phyloP scores from a whole-genome alignment of 2,329 filamentous ascomycete species.

The Tolypocladium tropicale region DNA sequence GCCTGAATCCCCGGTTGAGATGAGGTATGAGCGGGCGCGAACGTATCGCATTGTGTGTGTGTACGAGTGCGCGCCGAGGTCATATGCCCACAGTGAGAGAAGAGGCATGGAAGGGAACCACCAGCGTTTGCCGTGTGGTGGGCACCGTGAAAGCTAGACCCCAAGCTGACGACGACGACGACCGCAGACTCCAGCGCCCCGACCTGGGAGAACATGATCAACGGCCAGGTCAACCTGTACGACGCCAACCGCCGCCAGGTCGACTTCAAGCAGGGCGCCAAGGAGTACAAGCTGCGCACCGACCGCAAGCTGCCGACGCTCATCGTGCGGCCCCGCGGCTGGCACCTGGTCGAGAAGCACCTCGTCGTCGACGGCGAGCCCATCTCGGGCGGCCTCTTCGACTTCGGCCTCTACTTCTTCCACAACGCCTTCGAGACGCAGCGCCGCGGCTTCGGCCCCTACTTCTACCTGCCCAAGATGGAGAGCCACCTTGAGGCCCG shows the following conservation, averaged over 20 bases:
- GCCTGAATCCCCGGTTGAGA: too few relatives aligned
- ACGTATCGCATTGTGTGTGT: too few relatives aligned
- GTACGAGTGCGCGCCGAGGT: too few relatives aligned
- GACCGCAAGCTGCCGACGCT: constrained; percentile 79
- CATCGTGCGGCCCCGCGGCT: constrained; percentile 89
- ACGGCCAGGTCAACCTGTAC: constrained; percentile 94
- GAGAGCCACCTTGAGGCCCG: constrained; percentile 94
- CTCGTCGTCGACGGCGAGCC: constrained; percentile 91
- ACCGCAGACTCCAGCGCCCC: constrained; percentile 88
- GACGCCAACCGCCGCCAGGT: constrained; percentile 89
- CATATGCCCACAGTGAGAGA: not conserved
- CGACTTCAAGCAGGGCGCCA: constrained; percentile 90
- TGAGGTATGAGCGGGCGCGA: too few relatives aligned
- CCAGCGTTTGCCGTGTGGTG: too few relatives aligned
- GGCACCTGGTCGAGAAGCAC: constrained; percentile 98
- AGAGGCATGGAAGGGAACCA: too few relatives aligned
- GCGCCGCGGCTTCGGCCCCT: constrained; percentile 75
- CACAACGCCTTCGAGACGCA: constrained; percentile 90
- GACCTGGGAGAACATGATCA: constrained; percentile 99
- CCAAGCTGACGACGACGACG: constrained; percentile 5
- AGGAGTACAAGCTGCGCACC: constrained; percentile 95
- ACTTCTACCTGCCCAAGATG: constrained; percentile 98
- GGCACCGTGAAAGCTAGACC: too few relatives aligned
- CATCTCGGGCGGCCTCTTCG: constrained; percentile 85
- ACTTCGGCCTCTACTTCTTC: constrained; percentile 98